Evolutionary conservation across 2,329 filamentous ascomycete genomes (phyloP), one percentile per base, ranked within the genome.

Genomic region (Colletotrichum tofieldiae): DNA sequence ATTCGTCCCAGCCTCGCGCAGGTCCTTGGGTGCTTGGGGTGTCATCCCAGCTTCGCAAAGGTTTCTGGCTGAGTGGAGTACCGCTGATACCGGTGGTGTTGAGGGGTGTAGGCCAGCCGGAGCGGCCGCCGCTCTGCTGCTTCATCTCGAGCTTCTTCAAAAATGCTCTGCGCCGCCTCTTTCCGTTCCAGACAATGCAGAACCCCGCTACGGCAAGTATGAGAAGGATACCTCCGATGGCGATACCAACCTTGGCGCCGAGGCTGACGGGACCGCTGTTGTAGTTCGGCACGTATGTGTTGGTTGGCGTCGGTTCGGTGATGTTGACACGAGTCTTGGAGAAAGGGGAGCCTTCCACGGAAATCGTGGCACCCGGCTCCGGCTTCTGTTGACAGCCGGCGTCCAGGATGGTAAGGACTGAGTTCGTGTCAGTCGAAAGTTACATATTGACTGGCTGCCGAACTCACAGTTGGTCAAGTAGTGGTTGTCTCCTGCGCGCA

Each of bases 221-320:
- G 0, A 88, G 64, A 8, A 85, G 82, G 0, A 91, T 74, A 0
- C 82, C 85, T 6, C 85, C 89, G 29, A 89, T 82, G 18, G 85
- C 88, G 63, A 92, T 88, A 73, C 89, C 90, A 0, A 91, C 88
- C 66, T 90, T 88, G 16, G 84, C 87, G 5, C 86, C 88, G 1
- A 91, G 81, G 2, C 80, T 84, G 9, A 92, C 77, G 0, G 87
- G 83, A 0, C 86, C 85, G 0, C 82, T 71, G 4, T 83, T 81
- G 77, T 85, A 84, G 39, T 83, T 78, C 0, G 83, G 81, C 51
- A 83, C 73, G n/a, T 86, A 78, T 0, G 81, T 80, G 9, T 83
- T 80, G 0, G 81, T 81, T 0, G 85, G 80, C 0, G 84, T 81
- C 0, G 90, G 87, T 0, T 82, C 81, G 2, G 88, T 89, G 65